A percentile compares a stretch with the other conserved stretches of the same genome.
These are phyloP conservation scores for Athelia psychrophila DNA, from an alignment of 1,284 basidiomycete genomes.

Conservation along the genomic window DNA sequence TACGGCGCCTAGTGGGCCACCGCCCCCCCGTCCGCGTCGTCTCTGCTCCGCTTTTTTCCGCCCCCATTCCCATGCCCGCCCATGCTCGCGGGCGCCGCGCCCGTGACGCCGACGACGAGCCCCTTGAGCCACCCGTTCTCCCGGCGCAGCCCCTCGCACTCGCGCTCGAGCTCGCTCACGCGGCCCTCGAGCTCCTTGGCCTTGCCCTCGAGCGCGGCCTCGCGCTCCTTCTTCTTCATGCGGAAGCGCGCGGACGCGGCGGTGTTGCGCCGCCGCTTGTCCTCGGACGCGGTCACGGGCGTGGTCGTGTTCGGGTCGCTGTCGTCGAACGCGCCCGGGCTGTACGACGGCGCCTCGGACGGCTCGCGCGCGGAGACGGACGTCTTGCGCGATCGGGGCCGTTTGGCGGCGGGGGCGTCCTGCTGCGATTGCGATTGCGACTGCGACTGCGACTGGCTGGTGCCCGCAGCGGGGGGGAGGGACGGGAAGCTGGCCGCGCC, in stretches of 20 bases:
- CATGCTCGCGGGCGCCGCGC: conserved; percentile 46
- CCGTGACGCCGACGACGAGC: conserved; percentile 86
- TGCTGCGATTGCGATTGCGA: conserved; percentile 7
- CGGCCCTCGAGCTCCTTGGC: conserved; percentile 89
- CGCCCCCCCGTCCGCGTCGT: conserved; percentile 8
- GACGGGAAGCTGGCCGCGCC: conserved; percentile 22
- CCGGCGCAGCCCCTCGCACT: conserved; percentile 86
- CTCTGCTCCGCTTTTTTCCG: conserved; percentile 16
- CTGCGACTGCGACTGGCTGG: conserved; percentile 14
- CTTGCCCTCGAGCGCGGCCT: conserved; percentile 87
- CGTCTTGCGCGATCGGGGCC: neutral
- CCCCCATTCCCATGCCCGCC: conserved; percentile 41
- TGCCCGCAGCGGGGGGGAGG: conserved; percentile 17
- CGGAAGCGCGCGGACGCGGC: conserved; percentile 97
- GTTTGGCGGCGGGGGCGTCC: conserved; percentile 32
- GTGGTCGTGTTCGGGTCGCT: conserved; percentile 25
- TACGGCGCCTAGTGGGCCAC: no score
- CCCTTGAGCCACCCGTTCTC: conserved; percentile 97
- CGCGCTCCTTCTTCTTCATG: conserved; percentile 98
- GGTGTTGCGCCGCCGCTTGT: conserved; percentile 94
- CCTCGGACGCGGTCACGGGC: conserved; percentile 59
- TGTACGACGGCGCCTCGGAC: conserved; percentile 42
- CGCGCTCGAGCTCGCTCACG: conserved; percentile 82
- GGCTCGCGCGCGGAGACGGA: neutral
- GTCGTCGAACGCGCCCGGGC: conserved; percentile 48